phyloP scores from a whole-genome alignment of 306 rosid genomes.

The Parietaria judaica region DNA sequence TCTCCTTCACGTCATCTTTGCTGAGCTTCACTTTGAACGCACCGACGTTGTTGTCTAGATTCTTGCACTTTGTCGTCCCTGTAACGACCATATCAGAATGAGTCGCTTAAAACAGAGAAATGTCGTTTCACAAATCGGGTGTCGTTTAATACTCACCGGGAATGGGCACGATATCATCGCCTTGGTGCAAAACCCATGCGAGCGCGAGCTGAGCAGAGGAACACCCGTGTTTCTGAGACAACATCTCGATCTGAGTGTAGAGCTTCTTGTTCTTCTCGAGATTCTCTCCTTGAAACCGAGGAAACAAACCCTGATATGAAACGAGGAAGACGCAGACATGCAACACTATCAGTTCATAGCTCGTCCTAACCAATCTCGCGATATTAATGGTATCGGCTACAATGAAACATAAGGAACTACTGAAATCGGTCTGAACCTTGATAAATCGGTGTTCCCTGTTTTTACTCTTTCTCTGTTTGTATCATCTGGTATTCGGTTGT shows the following conservation, averaged over 20 bases:
- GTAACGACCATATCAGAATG: background rate
- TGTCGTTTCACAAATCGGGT: background rate
- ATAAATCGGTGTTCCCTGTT: no score
- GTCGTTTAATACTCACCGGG: conserved; percentile 40
- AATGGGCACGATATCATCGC: conserved; percentile 55
- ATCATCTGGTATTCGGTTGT: no score
- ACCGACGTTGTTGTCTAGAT: conserved; percentile 44
- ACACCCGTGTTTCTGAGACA: conserved; percentile 49
- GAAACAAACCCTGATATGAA: conserved; percentile 30
- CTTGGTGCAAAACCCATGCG: conserved; percentile 60
- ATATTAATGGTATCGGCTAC: no score
- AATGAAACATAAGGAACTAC: no score
- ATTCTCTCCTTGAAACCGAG: conserved; percentile 55
- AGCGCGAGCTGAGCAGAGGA: conserved; percentile 56
- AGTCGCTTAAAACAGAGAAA: background rate
- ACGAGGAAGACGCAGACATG: conserved; percentile 3
- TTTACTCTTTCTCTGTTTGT: no score
- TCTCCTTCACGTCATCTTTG: conserved; percentile 37
- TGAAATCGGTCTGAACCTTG: no score
- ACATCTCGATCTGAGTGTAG: conserved; percentile 29
- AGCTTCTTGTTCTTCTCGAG: conserved; percentile 49
- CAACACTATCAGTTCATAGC: background rate
- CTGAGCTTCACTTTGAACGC: conserved; percentile 40
- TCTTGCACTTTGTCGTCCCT: conserved; percentile 60
- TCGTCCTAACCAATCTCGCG: background rate